phyloP scores from a whole-genome alignment of 352 stramenopile genomes.

The Peronospora belbahrii region DNA sequence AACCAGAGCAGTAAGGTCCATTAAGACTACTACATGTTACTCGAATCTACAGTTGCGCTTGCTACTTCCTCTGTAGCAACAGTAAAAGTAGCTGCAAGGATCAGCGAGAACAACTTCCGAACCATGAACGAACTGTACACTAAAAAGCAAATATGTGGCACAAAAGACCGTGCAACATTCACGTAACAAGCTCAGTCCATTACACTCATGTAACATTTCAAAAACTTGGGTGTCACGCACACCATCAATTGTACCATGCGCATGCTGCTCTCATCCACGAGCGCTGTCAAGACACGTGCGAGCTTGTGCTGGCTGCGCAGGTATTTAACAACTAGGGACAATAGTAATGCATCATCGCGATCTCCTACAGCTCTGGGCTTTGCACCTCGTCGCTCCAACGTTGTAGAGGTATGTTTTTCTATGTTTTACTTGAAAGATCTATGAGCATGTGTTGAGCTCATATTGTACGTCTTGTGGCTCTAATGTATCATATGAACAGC shows the following conservation, averaged over 20 bases:
- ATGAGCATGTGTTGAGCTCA: conserved; percentile 3
- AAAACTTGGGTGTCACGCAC: not conserved
- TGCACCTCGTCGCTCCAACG: conserved; percentile 44
- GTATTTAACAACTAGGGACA: conserved; percentile 32
- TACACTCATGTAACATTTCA: conserved; percentile 12
- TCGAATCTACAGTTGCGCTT: not conserved
- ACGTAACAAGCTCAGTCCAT: not conserved
- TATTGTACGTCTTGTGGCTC: not conserved
- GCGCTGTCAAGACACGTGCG: conserved; percentile 23
- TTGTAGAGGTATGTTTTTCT: conserved; percentile 35
- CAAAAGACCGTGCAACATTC: conserved; percentile 11
- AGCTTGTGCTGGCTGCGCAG: conserved; percentile 37
- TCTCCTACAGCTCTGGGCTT: conserved; percentile 63
- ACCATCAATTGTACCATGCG: conserved; percentile 40
- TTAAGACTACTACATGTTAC: conserved; percentile 54
- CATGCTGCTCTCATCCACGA: conserved; percentile 31
- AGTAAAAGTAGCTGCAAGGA: conserved; percentile 6
- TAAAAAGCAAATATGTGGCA: not conserved
- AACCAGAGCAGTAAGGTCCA: conserved; percentile 45
- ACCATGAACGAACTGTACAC: not conserved
- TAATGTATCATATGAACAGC: conserved; percentile 18
- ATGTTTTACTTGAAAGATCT: not conserved
- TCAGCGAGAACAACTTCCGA: not conserved
- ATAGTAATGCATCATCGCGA: conserved; percentile 20
- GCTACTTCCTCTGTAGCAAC: not conserved